Percentiles rank a stretch among this genome's conserved stretches.
Conservation (phyloP, 345 rosid genomes). For the Arabidopsis arenosa region DNA sequence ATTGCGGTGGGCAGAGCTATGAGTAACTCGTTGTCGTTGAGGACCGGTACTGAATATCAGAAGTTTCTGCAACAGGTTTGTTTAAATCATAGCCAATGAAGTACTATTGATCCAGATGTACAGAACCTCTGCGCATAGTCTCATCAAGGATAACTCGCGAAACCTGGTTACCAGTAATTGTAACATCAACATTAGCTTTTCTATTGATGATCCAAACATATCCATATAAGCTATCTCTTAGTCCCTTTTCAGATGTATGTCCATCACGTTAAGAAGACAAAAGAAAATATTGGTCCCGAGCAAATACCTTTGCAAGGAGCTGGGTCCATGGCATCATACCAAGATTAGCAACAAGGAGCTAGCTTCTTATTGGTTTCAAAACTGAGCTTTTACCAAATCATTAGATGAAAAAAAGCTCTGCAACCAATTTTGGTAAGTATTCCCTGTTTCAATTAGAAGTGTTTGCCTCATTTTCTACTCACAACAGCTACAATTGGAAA, state of each 20-base stretch:
- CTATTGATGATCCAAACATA: slow-evolving; percentile 8
- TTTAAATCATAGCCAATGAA: slow-evolving; percentile 12
- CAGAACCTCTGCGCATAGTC: not conserved
- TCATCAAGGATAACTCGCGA: not conserved
- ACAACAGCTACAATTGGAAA: slow-evolving; percentile 47
- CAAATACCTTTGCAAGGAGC: slow-evolving; percentile 33
- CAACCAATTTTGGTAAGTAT: slow-evolving; percentile 15
- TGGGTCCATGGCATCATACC: slow-evolving; percentile 30
- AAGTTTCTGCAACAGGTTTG: slow-evolving; percentile 12
- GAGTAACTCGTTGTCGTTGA: not conserved
- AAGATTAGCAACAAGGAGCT: slow-evolving; percentile 25
- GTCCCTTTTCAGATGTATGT: not conserved
- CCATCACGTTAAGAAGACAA: slow-evolving; percentile 2
- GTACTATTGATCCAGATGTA: not conserved
- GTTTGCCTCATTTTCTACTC: slow-evolving; percentile 30
- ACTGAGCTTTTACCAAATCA: slow-evolving; percentile 26
- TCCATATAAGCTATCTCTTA: not conserved
- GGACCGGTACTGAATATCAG: slow-evolving; percentile 10
- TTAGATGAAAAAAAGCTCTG: slow-evolving; percentile 17
- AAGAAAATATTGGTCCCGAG: slow-evolving; percentile 1
- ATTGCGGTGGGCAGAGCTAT: slow-evolving; percentile 7
- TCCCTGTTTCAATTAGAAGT: slow-evolving; percentile 17
- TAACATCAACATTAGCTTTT: slow-evolving; percentile 18
- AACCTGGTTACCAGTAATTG: slow-evolving; percentile 8
- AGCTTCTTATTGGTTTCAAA: slow-evolving; percentile 32